Percentiles rank a stretch among this genome's conserved stretches.
Conservation (phyloP, 805 yeast species). For the Middelhovenomyces tepae region DNA sequence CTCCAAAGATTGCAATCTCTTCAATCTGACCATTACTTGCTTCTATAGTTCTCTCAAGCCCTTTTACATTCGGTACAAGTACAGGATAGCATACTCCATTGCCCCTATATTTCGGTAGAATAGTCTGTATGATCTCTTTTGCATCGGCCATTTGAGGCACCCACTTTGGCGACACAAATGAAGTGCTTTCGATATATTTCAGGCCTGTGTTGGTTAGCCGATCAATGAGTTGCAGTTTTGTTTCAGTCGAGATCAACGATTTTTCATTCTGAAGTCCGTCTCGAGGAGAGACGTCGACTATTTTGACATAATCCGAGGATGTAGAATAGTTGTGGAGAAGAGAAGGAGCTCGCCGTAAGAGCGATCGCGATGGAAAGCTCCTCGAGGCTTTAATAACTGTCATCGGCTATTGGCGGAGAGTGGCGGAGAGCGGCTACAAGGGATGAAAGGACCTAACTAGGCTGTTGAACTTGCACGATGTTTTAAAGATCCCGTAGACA, state of each 20-base stretch:
- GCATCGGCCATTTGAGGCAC: conserved; percentile 29
- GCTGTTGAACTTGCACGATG: no score
- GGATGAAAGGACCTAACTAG: background rate
- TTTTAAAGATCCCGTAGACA: no score
- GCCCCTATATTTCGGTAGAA: conserved; percentile 10
- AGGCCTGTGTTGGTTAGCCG: conserved; percentile 21
- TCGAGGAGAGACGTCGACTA: conserved; percentile 27
- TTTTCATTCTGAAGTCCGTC: conserved; percentile 29
- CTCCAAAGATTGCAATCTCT: conserved; percentile 25
- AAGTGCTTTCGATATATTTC: conserved; percentile 21
- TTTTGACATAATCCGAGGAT: conserved; percentile 14
- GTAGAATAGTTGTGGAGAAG: conserved; percentile 4
- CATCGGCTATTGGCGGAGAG: background rate
- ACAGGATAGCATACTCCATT: conserved; percentile 22
- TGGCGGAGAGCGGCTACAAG: background rate
- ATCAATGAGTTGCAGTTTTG: conserved; percentile 22
- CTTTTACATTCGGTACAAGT: conserved; percentile 24
- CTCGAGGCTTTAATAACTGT: background rate
- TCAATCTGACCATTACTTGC: conserved; percentile 15
- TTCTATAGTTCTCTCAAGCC: conserved; percentile 20
- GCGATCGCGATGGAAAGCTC: background rate
- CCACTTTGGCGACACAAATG: conserved; percentile 30
- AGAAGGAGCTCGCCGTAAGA: conserved; percentile 1
- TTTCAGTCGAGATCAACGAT: conserved; percentile 18
- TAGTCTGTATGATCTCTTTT: conserved; percentile 12